Evolutionary conservation across 2,329 filamentous ascomycete genomes (phyloP).

Genomic region (Aotearoamyces nothofagi): DNA sequence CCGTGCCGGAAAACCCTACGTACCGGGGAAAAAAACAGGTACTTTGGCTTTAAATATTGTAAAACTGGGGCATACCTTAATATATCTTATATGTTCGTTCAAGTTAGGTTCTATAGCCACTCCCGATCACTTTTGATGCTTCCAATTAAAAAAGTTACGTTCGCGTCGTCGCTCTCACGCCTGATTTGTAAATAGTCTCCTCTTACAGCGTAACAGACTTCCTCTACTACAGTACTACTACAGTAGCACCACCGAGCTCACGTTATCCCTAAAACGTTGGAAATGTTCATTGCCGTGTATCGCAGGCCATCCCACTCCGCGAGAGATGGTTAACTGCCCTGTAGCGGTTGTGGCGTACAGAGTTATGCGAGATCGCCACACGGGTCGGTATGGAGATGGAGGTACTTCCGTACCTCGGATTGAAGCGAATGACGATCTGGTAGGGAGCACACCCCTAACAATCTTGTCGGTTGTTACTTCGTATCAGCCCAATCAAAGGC

Average conservation of each 20-base stretch:
- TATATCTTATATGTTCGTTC: background rate
- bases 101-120: conserved; percentile 1
- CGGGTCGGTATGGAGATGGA: too few species aligned
- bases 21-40: background rate
- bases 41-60: conserved; percentile 1
- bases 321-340: background rate
- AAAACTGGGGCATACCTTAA: background rate
- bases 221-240: background rate
- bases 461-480: too few species aligned
- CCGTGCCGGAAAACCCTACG: too few species aligned
- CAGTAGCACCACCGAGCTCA: background rate
- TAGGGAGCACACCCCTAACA: background rate
- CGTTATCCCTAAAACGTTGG: background rate
- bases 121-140: background rate
- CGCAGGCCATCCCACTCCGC: background rate
- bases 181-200: conserved; percentile 1
- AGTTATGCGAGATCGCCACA: background rate
- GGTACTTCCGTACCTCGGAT: background rate
- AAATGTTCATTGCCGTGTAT: background rate
- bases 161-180: conserved; percentile 1
- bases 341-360: background rate
- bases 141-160: conserved; percentile 1
- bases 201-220: conserved; percentile 1
- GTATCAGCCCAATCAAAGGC: too few species aligned
- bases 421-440: background rate